phyloP scores from a whole-genome alignment of 2,329 filamentous ascomycete genomes.

The Ophiostoma himal-ulmi region DNA sequence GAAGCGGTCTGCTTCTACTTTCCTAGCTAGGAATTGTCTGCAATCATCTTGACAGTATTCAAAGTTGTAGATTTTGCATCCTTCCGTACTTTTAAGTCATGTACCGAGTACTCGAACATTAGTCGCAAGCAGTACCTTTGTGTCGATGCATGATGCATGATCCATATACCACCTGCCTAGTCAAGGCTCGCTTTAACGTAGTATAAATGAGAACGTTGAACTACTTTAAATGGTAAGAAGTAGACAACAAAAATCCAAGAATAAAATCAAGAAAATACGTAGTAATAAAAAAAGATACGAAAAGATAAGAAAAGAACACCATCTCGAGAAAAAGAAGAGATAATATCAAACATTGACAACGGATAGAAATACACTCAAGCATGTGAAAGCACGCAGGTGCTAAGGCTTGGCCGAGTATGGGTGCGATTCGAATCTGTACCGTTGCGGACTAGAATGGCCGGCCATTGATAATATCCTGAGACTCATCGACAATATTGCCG shows the following conservation, averaged over 20 bases:
- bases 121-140: neutral
- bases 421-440: neutral
- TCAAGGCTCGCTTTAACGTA: slow-evolving; percentile 11
- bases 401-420: neutral
- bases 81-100: neutral
- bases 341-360: neutral
- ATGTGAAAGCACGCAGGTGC: neutral
- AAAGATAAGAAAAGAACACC: neutral
- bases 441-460: neutral
- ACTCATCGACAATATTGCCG: neutral
- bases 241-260: neutral
- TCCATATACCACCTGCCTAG: slow-evolving; percentile 5
- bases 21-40: neutral
- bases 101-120: neutral
- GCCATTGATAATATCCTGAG: neutral
- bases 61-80: neutral
- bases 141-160: neutral
- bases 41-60: neutral
- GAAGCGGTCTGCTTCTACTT: neutral
- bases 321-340: neutral
- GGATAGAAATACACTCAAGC: neutral
- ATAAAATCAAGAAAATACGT: neutral
- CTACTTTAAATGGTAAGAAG: neutral
- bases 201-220: slow-evolving; percentile 9
- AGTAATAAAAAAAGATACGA: neutral